Percentiles rank a stretch among this genome's conserved stretches.
phyloP scores from a whole-genome alignment of 2,329 filamentous ascomycete genomes.

The Fusarium sp. region DNA sequence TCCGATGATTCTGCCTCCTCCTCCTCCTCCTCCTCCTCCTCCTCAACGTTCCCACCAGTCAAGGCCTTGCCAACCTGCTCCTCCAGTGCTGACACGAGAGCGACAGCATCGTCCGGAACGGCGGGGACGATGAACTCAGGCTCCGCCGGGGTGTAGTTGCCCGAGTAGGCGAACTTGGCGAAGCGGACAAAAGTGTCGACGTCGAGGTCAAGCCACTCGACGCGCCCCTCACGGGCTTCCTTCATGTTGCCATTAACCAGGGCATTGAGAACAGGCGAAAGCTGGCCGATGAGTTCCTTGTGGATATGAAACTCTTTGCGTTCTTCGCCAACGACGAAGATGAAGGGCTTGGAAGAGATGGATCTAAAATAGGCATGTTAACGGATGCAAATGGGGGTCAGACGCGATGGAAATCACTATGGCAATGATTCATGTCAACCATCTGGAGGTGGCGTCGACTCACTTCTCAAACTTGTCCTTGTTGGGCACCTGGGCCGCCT shows the following conservation, averaged over 20 bases:
- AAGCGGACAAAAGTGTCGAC: conserved; percentile 45
- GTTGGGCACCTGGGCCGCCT: conserved; percentile 2
- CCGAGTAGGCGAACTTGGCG: conserved; percentile 41
- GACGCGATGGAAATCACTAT: neutral
- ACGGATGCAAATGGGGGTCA: neutral
- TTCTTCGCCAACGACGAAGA: conserved; percentile 39
- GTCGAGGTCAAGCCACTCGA: conserved; percentile 42
- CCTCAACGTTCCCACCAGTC: neutral
- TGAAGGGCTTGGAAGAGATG: conserved; percentile 41
- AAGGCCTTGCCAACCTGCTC: neutral
- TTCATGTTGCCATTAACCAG: conserved; percentile 43
- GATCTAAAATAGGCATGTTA: conserved; percentile 16
- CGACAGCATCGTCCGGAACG: neutral
- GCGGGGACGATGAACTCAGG: conserved; percentile 13
- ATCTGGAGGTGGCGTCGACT: conserved; percentile 3
- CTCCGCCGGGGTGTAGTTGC: conserved; percentile 37
- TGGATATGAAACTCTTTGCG: conserved; percentile 42
- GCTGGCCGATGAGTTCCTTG: conserved; percentile 35
- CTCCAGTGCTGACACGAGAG: neutral
- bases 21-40: neutral
- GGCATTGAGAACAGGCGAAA: conserved; percentile 37
- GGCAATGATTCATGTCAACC: neutral
- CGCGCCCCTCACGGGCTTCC: conserved; percentile 39
- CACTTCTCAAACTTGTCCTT: conserved; percentile 32
- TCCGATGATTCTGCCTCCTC: neutral